These are phyloP conservation scores for Epithemia pelagica DNA, from an alignment of 108 stramenopile species.

Conservation along the genomic window DNA sequence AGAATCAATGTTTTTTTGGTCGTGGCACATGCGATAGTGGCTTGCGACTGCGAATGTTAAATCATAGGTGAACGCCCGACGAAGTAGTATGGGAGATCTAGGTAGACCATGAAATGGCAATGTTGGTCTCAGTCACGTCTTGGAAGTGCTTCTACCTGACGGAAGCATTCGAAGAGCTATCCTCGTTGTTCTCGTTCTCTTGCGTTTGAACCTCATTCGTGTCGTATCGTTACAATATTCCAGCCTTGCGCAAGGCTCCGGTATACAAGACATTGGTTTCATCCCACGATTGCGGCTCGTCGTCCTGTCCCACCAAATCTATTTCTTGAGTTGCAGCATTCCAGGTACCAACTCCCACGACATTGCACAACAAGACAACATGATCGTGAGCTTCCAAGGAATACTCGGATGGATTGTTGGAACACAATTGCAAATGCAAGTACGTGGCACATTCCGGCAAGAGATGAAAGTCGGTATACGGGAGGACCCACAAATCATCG, in stretches of 20 bases:
- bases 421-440: constrained; percentile 25
- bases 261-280: constrained; percentile 42
- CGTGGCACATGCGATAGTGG: too few species aligned
- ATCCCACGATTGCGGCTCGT: constrained; percentile 22
- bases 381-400: constrained; percentile 55
- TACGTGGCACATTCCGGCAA: constrained; percentile 49
- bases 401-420: constrained; percentile 10
- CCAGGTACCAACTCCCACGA: constrained; percentile 38
- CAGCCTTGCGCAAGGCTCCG: constrained; percentile 41
- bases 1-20: too few species aligned
- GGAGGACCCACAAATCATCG: background rate
- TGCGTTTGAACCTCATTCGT: too few species aligned
- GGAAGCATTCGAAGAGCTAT: too few species aligned
- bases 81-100: too few species aligned
- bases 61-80: too few species aligned
- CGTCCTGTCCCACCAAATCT: constrained; percentile 5
- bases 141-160: too few species aligned
- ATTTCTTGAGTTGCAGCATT: constrained; percentile 21
- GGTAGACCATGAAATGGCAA: too few species aligned
- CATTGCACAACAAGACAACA: constrained; percentile 49
- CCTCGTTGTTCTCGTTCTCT: too few species aligned
- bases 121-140: too few species aligned
- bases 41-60: too few species aligned
- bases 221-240: constrained; percentile 53
- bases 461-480: constrained; percentile 22